Conservation (phyloP, 805 yeast species). For the Barnettozyma sp. region DNA sequence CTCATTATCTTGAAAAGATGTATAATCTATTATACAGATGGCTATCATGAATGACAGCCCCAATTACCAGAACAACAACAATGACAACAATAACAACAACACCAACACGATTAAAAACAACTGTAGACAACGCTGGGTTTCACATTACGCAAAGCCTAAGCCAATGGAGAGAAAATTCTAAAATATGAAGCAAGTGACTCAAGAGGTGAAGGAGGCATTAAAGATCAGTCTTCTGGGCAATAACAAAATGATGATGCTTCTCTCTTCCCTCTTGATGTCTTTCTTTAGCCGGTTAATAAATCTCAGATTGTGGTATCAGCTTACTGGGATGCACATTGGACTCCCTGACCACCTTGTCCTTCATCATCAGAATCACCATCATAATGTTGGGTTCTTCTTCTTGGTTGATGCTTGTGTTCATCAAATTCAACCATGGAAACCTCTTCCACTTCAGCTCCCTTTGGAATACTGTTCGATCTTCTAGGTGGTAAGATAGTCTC, state of each 20-base stretch:
- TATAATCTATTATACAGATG: conserved; percentile 6
- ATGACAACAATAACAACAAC: background rate
- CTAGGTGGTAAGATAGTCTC: conserved; percentile 79
- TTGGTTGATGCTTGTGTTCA: conserved; percentile 48
- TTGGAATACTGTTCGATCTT: conserved; percentile 47
- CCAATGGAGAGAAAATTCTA: background rate
- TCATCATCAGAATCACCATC: conserved; percentile 57
- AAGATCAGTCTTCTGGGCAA: too few species aligned
- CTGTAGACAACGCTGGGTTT: too few species aligned
- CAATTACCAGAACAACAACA: background rate
- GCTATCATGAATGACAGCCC: conserved; percentile 1
- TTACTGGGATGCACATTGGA: conserved; percentile 85
- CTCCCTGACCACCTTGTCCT: conserved; percentile 60
- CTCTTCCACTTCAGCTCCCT: conserved; percentile 73
- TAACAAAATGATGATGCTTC: too few species aligned
- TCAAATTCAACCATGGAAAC: conserved; percentile 65
- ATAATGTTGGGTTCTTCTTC: conserved; percentile 31
- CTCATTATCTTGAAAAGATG: conserved; percentile 3
- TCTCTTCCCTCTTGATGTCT: too few species aligned
- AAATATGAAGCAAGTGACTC: background rate
- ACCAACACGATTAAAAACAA: too few species aligned
- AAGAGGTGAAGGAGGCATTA: too few species aligned
- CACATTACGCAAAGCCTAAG: background rate
- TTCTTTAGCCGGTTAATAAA: too few species aligned
- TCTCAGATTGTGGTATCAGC: too few species aligned